Percentiles rank a stretch among this genome's conserved stretches.
Evolutionary conservation across 106 monocot species (phyloP).

Genomic region (Phalaenopsis equestris): DNA sequence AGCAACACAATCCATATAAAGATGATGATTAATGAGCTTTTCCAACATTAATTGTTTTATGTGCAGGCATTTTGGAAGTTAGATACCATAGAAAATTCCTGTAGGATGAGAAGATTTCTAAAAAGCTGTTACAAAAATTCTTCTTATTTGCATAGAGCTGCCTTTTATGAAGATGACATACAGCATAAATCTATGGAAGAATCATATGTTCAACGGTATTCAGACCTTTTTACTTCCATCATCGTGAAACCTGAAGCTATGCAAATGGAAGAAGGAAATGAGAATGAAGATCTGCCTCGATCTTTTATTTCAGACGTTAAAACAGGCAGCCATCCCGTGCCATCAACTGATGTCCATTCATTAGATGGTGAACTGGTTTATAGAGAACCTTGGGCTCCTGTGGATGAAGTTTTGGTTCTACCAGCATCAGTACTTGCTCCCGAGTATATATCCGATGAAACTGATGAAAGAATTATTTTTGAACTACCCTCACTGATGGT

Average conservation of each 20-base stretch:
- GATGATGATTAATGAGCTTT: not conserved
- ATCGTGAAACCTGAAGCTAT: slow-evolving; percentile 59
- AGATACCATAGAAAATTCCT: slow-evolving; percentile 71
- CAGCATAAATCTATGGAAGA: slow-evolving; percentile 24
- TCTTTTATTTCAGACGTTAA: slow-evolving; percentile 18
- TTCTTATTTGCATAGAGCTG: slow-evolving; percentile 62
- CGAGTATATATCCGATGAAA: slow-evolving; percentile 62
- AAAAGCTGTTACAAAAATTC: slow-evolving; percentile 69
- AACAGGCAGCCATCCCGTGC: slow-evolving; percentile 20
- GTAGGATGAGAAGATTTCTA: slow-evolving; percentile 86
- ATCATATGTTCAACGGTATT: slow-evolving; percentile 27
- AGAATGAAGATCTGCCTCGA: slow-evolving; percentile 45
- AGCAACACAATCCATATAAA: not conserved
- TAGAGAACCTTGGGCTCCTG: slow-evolving; percentile 26
- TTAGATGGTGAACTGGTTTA: slow-evolving; percentile 19
- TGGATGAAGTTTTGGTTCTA: slow-evolving; percentile 47
- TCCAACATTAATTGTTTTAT: not conserved
- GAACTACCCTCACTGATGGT: slow-evolving; percentile 86
- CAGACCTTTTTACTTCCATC: slow-evolving; percentile 35
- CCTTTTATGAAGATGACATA: slow-evolving; percentile 44
- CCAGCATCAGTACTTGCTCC: slow-evolving; percentile 38
- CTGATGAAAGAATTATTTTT: slow-evolving; percentile 84
- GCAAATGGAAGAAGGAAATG: slow-evolving; percentile 48
- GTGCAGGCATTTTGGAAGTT: slow-evolving; percentile 79
- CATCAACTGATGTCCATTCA: slow-evolving; percentile 23